Conservation (phyloP, 2,329 filamentous ascomycete species). For the Microascus cirrosus region DNA sequence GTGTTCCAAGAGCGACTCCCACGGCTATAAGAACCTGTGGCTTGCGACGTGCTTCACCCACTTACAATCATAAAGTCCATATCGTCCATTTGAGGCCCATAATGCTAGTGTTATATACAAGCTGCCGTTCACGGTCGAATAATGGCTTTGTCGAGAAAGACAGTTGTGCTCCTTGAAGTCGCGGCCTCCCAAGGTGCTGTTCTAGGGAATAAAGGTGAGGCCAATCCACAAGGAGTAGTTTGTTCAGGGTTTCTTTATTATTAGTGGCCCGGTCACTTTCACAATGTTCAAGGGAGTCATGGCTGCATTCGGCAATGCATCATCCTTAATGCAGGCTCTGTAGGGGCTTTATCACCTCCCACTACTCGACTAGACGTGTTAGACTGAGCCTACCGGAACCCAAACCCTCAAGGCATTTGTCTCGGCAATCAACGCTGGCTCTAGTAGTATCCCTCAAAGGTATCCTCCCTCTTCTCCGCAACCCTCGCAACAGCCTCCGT, state of each 20-base stretch:
- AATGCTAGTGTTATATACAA: too few species aligned
- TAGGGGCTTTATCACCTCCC: not conserved
- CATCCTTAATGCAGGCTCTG: not conserved
- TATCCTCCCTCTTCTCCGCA: slow-evolving; percentile 19
- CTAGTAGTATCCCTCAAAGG: slow-evolving; percentile 16
- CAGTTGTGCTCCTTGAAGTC: not conserved
- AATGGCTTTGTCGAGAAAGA: not conserved
- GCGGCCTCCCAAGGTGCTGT: not conserved
- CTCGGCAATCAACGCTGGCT: not conserved
- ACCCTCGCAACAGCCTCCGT: slow-evolving; percentile 25
- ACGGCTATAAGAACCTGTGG: too few species aligned
- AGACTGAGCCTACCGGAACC: not conserved
- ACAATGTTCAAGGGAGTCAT: not conserved
- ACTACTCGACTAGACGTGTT: not conserved
- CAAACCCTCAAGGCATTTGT: not conserved
- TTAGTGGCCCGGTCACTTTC: not conserved
- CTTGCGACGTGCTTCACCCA: too few species aligned
- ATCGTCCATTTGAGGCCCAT: too few species aligned
- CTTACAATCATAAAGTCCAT: too few species aligned
- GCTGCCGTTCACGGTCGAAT: not conserved
- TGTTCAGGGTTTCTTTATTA: not conserved
- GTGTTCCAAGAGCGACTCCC: too few species aligned
- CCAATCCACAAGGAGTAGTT: not conserved
- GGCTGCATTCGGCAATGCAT: not conserved
- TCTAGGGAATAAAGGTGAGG: not conserved